Conservation (phyloP, 805 yeast genomes). For the Pichia manshurica region DNA sequence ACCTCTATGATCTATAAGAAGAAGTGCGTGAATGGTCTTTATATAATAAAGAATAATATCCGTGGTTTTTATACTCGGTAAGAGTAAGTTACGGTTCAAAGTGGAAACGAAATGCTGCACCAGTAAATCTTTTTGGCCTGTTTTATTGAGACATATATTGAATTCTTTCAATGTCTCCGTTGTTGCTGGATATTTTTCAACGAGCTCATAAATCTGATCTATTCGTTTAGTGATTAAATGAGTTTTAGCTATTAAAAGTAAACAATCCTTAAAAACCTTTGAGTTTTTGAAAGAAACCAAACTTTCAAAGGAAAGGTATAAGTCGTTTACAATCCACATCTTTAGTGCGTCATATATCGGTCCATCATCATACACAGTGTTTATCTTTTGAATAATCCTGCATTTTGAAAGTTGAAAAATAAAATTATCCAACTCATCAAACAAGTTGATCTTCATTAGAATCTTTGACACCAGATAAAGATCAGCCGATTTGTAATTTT, state of each 20-base stretch:
- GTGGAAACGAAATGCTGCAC: constrained; percentile 44
- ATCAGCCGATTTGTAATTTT: background rate
- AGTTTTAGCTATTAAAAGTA: constrained; percentile 19
- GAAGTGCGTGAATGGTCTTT: constrained; percentile 63
- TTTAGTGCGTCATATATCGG: constrained; percentile 32
- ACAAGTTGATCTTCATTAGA: constrained; percentile 17
- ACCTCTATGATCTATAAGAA: constrained; percentile 80
- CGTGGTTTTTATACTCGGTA: constrained; percentile 75
- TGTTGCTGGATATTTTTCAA: constrained; percentile 48
- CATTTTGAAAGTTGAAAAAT: constrained; percentile 35
- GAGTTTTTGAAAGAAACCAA: constrained; percentile 8
- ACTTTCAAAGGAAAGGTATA: constrained; percentile 30
- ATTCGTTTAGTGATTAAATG: constrained; percentile 41
- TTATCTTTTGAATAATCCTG: constrained; percentile 26
- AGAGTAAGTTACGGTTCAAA: constrained; percentile 48
- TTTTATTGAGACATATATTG: constrained; percentile 42
- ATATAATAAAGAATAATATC: constrained; percentile 67
- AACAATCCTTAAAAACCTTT: constrained; percentile 10
- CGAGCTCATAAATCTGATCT: constrained; percentile 53
- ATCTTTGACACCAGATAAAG: constrained; percentile 17
- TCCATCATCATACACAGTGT: constrained; percentile 5
- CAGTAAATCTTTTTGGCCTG: constrained; percentile 44
- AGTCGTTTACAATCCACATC: constrained; percentile 34
- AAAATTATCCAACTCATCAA: constrained; percentile 23
- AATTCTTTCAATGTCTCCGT: constrained; percentile 52